Conservation (phyloP, 352 stramenopile genomes). For the Phytophthora vignae region DNA sequence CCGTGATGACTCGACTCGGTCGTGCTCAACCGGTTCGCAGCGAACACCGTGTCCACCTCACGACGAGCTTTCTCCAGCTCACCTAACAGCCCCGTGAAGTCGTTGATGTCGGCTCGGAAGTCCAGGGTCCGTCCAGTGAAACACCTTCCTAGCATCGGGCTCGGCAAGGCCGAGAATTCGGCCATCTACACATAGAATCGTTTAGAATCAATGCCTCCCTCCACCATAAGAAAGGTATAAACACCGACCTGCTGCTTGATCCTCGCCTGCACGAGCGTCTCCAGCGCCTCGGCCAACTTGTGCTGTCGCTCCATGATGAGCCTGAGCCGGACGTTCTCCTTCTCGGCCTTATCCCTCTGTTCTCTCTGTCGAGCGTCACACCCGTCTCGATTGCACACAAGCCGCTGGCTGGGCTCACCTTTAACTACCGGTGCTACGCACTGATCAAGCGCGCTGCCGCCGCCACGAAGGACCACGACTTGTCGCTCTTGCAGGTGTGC, state of each 20-base stretch:
- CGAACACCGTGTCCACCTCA: constrained; percentile 38
- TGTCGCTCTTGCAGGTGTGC: constrained; percentile 30
- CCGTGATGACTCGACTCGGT: constrained; percentile 38
- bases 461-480: constrained; percentile 12
- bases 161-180: constrained; percentile 28
- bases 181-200: constrained; percentile 27
- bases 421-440: constrained; percentile 65
- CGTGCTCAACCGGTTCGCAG: constrained; percentile 40
- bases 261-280: constrained; percentile 39
- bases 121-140: constrained; percentile 27
- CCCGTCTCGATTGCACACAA: constrained; percentile 59
- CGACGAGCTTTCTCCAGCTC: constrained; percentile 21
- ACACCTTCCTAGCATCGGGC: constrained; percentile 20
- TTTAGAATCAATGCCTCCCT: background rate
- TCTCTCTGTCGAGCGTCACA: constrained; percentile 43
- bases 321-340: constrained; percentile 45
- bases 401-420: constrained; percentile 39
- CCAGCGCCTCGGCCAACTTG: constrained; percentile 40
- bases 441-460: constrained; percentile 34
- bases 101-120: constrained; percentile 29
- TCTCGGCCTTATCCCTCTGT: constrained; percentile 42
- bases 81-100: constrained; percentile 31
- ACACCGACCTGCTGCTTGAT: constrained; percentile 31
- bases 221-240: background rate
- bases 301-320: constrained; percentile 43